Evolutionary conservation across 2,329 filamentous ascomycete species (phyloP), one percentile per base, ranked within the genome.

Genomic region (Rosellinia necatrix): DNA sequence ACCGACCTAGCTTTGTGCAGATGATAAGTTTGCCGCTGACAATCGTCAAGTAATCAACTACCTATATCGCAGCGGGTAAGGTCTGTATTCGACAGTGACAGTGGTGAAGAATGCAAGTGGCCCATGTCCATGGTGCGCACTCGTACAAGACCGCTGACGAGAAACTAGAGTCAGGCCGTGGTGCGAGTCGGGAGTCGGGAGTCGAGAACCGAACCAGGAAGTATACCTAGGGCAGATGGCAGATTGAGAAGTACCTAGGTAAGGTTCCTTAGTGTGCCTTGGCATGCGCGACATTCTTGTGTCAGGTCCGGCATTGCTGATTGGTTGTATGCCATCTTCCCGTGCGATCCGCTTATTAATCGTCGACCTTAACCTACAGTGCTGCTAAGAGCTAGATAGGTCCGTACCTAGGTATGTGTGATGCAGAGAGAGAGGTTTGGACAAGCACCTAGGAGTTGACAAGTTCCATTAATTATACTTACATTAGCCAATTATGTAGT

Each of bases 261-360:
- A 37, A 53, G 21, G 24, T 4, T 37, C 15, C 24, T 40, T 21
- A 48, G 42, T 19, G 43, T 15, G 44, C 49, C 59, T 60, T 60
- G 54, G 59, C 59, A 53, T 53, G 51, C 52, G 52, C 49, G 49
- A 53, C 53, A 54, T 58, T 50, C 42, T 49, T 54, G 40, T 25
- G 37, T 44, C 50, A 53, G 35, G 50, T 50, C 19, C 6, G 15
- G 22, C 29, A 22, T n/a, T 2, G 24, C 13, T 58, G 51, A 60
- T 60, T 60, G 58, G 58, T 29, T 29, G 21, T 9, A 35, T 19
- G 12, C 13, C 29, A 3, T n/a, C 5, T 17, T 35, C 10, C n/a
- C 24, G 6, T 42, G 17, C 41, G 41, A 9, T 48, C 25, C 17
- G 42, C 35, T 46, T 34, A 52, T 44, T 52, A 50, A 49, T 49